phyloP scores from a whole-genome alignment of 495 filamentous ascomycete genomes.

The Peziza echinospora region DNA sequence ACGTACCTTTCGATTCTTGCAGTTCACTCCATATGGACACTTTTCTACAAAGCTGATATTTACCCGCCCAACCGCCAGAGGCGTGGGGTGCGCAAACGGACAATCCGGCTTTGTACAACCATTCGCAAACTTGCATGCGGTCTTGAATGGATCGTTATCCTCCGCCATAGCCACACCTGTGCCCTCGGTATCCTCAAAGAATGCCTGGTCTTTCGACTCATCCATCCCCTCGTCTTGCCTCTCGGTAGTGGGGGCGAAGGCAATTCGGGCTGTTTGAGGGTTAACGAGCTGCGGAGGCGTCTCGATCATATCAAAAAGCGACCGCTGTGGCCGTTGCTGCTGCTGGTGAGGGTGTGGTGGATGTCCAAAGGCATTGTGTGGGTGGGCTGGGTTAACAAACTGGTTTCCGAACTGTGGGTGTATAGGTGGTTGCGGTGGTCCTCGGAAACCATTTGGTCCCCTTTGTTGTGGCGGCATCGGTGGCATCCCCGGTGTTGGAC shows the following conservation, averaged over 20 bases:
- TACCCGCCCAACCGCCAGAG: constrained; percentile 54
- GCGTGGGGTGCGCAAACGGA: constrained; percentile 81
- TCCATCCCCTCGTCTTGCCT: constrained; percentile 28
- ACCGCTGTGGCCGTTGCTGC: constrained; percentile 30
- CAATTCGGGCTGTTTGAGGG: constrained; percentile 21
- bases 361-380: constrained; percentile 23
- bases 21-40: constrained; percentile 71
- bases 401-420: constrained; percentile 26
- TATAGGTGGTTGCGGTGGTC: too few relatives aligned
- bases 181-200: constrained; percentile 6
- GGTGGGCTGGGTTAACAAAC: constrained; percentile 34
- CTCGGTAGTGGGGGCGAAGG: constrained; percentile 9
- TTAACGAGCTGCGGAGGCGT: constrained; percentile 22
- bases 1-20: constrained; percentile 51
- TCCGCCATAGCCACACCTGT: neutral
- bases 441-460: neutral
- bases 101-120: constrained; percentile 75
- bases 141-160: constrained; percentile 28
- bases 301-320: constrained; percentile 57
- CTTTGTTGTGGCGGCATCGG: neutral
- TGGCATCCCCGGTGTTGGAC: neutral
- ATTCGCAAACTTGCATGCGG: constrained; percentile 68
- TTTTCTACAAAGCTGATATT: constrained; percentile 45
- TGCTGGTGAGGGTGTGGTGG: constrained; percentile 24
- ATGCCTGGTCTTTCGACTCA: constrained; percentile 28